Evolutionary conservation across 1,139 yeast genomes (phyloP), one percentile per base, ranked within the genome.

Genomic region (Sugiyamaella neomexicana): DNA sequence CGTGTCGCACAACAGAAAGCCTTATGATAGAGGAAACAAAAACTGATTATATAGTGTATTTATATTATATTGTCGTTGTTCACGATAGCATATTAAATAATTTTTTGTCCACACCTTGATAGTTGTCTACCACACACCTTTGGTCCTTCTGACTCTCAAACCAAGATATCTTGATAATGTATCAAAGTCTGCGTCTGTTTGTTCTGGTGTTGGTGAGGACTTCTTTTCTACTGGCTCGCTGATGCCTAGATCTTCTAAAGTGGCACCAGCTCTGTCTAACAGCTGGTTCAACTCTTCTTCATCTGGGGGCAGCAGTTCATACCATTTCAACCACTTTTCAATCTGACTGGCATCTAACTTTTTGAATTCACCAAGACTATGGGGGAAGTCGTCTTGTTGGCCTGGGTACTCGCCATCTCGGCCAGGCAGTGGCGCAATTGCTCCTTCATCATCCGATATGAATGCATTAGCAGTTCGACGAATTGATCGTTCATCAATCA

Each of bases 151-250:
- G 54, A 71, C 68, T 29, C 75, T 71, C 38, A 87, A 68, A 2
- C 96, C 96, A 47, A 87, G 68, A 67, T 79, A 87, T 58, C 89
- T 75, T 0, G 95, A 82, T 47, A 89, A 73, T 38, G 81, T 83
- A 63, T 84, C 83, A 63, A 75, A 84, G 38, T 86, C 74, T 16
- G 74, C 80, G 52, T 76, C 76, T 31, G 81, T 70, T 59, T 73
- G 80, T 12, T 34, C 46, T 2, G 43, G 38, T 15, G 52, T 41
- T 7, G 27, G 32, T 60, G 70, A 80, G 60, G 70, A 74, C 49
- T 75, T 62, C 6, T 51, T 54, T 13, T 50, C 45, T 2, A 52
- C 50, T 7, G 58, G 53, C 15, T 41, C 56, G 6, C 56, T 52
- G 16, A 66, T 65, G 23, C 72, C 71, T 40, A 68, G 61, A 43